Percentiles rank a stretch among this genome's conserved stretches.
These are phyloP conservation scores for Paramecium primaurelia DNA, from an alignment of 73 alveolate genomes.

Conservation along the genomic window DNA sequence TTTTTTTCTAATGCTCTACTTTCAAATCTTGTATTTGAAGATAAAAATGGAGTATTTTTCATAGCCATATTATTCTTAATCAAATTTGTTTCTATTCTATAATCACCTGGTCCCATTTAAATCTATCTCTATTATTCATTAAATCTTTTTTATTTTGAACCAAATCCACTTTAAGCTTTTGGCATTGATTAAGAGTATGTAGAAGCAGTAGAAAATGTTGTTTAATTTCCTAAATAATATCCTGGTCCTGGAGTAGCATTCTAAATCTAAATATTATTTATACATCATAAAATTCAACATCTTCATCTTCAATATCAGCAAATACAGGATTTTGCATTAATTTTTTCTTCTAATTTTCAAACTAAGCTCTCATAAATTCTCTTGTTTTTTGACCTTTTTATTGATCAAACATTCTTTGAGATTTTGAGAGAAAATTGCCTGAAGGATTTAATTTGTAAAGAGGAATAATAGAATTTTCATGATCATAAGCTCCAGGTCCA, in stretches of 20 bases:
- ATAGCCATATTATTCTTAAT: not conserved
- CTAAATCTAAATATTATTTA: not conserved
- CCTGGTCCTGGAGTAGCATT: conserved; percentile 48
- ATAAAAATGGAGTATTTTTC: not conserved
- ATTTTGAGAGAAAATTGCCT: conserved; percentile 41
- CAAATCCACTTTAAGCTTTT: not conserved
- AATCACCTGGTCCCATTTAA: conserved; percentile 35
- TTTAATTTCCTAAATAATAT: not conserved
- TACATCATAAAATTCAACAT: conserved; percentile 35
- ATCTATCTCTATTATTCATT: not conserved
- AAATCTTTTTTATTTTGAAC: conserved; percentile 33
- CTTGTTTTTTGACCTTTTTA: not conserved
- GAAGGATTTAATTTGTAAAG: conserved; percentile 52
- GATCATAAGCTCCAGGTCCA: conserved; percentile 64
- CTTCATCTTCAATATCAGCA: conserved; percentile 40
- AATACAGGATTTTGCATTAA: conserved; percentile 34
- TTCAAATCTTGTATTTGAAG: conserved; percentile 44
- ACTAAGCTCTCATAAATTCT: conserved; percentile 14
- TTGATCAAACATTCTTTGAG: conserved; percentile 53
- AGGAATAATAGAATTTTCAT: not conserved
- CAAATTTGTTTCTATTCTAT: not conserved
- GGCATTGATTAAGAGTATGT: not conserved
- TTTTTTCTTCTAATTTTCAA: not conserved
- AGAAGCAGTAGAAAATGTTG: not conserved
- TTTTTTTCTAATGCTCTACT: not conserved